Evolutionary conservation across 495 filamentous ascomycete genomes (phyloP).

Genomic region (Aeminium ludgeri): DNA sequence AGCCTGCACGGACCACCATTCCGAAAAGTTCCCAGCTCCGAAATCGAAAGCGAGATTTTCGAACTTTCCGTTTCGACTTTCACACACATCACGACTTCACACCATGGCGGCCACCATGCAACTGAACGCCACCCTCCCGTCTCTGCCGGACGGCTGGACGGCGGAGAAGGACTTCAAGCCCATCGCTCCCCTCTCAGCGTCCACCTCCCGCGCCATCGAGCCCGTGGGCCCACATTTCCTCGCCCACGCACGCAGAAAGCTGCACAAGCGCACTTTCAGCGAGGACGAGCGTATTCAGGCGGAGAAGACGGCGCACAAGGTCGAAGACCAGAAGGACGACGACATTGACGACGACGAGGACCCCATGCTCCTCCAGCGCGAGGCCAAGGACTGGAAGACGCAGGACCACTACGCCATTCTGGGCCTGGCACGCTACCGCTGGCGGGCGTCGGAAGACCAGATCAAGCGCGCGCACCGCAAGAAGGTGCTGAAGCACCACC

Average conservation of each 20-base stretch:
- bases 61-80: background rate
- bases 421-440: conserved; percentile 81
- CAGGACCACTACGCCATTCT: conserved; percentile 99
- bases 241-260: conserved; percentile 84
- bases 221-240: conserved; percentile 95
- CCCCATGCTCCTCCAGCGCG: conserved; percentile 70
- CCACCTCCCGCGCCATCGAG: conserved; percentile 73
- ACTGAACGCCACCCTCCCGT: conserved; percentile 67
- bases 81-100: background rate
- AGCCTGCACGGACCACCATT: background rate
- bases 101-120: conserved; percentile 54
- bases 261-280: conserved; percentile 93
- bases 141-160: conserved; percentile 65
- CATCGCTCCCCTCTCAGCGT: conserved; percentile 47
- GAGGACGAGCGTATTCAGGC: conserved; percentile 97
- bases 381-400: conserved; percentile 97
- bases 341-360: conserved; percentile 90
- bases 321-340: conserved; percentile 76
- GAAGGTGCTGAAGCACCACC: conserved; percentile 97
- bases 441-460: conserved; percentile 83
- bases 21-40: no score
- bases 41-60: background rate
- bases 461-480: conserved; percentile 97
- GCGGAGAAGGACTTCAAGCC: conserved; percentile 85
- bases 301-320: conserved; percentile 82